A percentile compares a stretch with the other conserved stretches of the same genome.
Conservation (phyloP, 2,329 filamentous ascomycete species). For the Colletotrichum euphorbiae region DNA sequence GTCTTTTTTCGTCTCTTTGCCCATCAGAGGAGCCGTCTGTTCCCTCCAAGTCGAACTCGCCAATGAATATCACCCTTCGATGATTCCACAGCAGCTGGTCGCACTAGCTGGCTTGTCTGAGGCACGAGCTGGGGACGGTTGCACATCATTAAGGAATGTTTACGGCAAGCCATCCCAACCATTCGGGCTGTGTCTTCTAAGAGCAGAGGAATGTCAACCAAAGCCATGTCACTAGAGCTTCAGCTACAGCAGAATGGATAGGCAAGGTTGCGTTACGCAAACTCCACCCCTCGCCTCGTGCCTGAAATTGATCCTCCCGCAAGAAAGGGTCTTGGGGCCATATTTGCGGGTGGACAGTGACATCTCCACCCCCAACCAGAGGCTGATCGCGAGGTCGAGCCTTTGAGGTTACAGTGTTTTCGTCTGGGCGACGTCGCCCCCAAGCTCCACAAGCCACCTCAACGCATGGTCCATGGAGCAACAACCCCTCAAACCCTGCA, state of each 20-base stretch:
- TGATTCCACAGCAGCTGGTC: constrained; percentile 33
- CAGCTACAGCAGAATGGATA: constrained; percentile 1
- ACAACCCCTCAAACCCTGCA: constrained; percentile 28
- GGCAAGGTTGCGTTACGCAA: constrained; percentile 15
- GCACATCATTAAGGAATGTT: background rate
- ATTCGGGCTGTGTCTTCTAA: constrained; percentile 19
- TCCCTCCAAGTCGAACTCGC: background rate
- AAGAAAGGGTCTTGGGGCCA: constrained; percentile 13
- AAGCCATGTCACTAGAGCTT: constrained; percentile 8
- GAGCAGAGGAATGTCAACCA: constrained; percentile 1
- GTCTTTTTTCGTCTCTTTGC: constrained; percentile 1
- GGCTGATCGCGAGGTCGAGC: constrained; percentile 24
- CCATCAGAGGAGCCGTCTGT: constrained; percentile 18
- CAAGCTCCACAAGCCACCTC: constrained; percentile 15
- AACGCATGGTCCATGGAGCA: constrained; percentile 17
- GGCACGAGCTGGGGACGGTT: constrained; percentile 20
- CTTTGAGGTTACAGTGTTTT: constrained; percentile 21
- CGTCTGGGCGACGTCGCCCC: background rate
- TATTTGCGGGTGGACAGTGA: constrained; percentile 14
- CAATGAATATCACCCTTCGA: constrained; percentile 13
- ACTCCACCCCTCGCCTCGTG: constrained; percentile 21
- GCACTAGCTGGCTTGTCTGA: constrained; percentile 26
- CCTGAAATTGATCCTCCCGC: constrained; percentile 28
- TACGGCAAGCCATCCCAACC: constrained; percentile 1
- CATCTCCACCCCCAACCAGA: constrained; percentile 23